Evolutionary conservation across 371 early-diverging fungal species (phyloP).

Genomic region (Phascolomyces articulosus): DNA sequence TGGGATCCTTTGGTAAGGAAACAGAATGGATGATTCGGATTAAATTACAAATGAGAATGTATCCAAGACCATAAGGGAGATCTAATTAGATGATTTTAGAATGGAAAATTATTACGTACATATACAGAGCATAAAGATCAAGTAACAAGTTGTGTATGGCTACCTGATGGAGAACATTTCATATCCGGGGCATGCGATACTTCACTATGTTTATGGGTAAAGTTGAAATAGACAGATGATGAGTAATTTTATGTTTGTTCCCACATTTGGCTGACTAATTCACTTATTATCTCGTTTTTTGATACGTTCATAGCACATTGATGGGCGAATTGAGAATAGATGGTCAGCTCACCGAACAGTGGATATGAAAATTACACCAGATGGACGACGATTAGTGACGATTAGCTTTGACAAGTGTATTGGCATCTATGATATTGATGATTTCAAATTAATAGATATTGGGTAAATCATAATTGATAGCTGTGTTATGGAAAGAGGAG

Average conservation of each 20-base stretch:
- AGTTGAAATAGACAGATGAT: too few species aligned
- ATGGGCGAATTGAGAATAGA: slow-evolving; percentile 65
- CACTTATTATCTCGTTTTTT: too few species aligned
- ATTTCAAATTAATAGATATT: slow-evolving; percentile 50
- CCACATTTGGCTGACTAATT: too few species aligned
- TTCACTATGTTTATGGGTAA: slow-evolving; percentile 74
- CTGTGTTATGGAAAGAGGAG: neutral
- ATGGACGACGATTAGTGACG: slow-evolving; percentile 77
- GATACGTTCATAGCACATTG: slow-evolving; percentile 37
- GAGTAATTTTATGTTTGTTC: too few species aligned
- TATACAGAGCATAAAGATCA: slow-evolving; percentile 69
- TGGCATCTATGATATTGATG: slow-evolving; percentile 70
- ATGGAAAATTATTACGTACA: slow-evolving; percentile 55
- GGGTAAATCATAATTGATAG: slow-evolving; percentile 28
- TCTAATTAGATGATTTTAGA: slow-evolving; percentile 35
- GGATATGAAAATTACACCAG: slow-evolving; percentile 79
- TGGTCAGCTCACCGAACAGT: slow-evolving; percentile 79
- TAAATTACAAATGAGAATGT: too few species aligned
- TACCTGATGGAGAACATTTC: slow-evolving; percentile 75
- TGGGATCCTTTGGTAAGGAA: slow-evolving; percentile 81
- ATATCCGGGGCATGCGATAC: slow-evolving; percentile 84
- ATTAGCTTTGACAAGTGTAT: slow-evolving; percentile 74
- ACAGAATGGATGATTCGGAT: too few species aligned
- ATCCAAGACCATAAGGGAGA: too few species aligned
- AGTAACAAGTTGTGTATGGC: slow-evolving; percentile 85